Conservation (phyloP, 148 eudicot species). For the Rhododendron ferrugineum region DNA sequence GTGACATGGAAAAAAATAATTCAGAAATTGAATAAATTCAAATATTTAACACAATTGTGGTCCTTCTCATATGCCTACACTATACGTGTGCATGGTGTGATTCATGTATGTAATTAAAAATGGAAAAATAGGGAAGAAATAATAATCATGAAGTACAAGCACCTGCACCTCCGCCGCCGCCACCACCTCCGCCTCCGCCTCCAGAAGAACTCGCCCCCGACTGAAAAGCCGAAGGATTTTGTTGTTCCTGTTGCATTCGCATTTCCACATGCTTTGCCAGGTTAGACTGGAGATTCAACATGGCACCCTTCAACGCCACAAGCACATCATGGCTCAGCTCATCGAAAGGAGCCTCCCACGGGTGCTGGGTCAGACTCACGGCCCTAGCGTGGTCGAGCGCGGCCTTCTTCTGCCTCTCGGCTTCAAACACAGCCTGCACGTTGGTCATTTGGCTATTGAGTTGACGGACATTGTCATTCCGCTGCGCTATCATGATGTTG, state of each 20-base stretch:
- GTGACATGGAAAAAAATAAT: not conserved
- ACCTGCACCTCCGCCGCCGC: not conserved
- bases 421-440: not conserved
- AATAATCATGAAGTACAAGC: not conserved
- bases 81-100: not conserved
- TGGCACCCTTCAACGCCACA: conserved; percentile 18
- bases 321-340: conserved; percentile 10
- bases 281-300: conserved; percentile 19
- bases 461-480: not conserved
- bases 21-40: not conserved
- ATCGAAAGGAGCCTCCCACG: conserved; percentile 26
- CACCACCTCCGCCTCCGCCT: not conserved
- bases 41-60: not conserved
- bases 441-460: conserved; percentile 12
- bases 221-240: not conserved
- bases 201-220: not conserved
- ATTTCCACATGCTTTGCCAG: not conserved
- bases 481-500: conserved; percentile 8
- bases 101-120: not conserved
- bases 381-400: not conserved
- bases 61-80: not conserved
- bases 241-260: not conserved
- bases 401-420: conserved; percentile 5
- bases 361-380: not conserved
- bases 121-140: not conserved